phyloP scores from a whole-genome alignment of 305 asterid species.

The Nicotiana rustica region DNA sequence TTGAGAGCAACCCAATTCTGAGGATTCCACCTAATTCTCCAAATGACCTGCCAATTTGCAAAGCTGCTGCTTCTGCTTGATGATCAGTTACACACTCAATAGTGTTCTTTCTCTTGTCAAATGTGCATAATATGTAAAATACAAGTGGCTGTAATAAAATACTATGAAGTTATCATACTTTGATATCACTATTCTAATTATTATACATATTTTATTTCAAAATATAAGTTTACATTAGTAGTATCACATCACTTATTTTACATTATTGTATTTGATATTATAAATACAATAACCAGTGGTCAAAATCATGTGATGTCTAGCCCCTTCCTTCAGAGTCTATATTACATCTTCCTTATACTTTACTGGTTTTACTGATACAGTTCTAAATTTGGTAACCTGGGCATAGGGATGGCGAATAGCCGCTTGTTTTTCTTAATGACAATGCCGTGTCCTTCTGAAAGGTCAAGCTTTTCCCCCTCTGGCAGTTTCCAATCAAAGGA shows the following conservation, averaged over 20 bases:
- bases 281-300: background rate
- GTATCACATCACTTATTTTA: background rate
- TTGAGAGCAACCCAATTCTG: constrained; percentile 88
- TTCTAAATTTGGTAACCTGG: background rate
- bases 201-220: background rate
- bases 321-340: background rate
- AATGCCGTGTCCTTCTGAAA: constrained; percentile 47
- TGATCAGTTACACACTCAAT: background rate
- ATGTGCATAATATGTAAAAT: background rate
- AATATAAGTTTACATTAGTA: background rate
- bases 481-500: constrained; percentile 51
- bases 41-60: constrained; percentile 81
- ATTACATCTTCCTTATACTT: constrained; percentile 26
- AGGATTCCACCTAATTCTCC: constrained; percentile 67
- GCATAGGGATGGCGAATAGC: constrained; percentile 39
- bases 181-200: background rate
- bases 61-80: constrained; percentile 72
- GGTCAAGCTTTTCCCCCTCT: constrained; percentile 39
- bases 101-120: background rate
- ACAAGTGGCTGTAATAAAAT: background rate
- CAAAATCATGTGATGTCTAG: background rate
- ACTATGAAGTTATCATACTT: background rate
- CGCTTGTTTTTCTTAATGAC: constrained; percentile 38
- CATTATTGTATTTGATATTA: background rate
- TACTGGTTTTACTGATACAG: background rate